Base-by-base conservation (phyloP, 805 yeast genomes). In the Hagleromyces aurorensis region DNA sequence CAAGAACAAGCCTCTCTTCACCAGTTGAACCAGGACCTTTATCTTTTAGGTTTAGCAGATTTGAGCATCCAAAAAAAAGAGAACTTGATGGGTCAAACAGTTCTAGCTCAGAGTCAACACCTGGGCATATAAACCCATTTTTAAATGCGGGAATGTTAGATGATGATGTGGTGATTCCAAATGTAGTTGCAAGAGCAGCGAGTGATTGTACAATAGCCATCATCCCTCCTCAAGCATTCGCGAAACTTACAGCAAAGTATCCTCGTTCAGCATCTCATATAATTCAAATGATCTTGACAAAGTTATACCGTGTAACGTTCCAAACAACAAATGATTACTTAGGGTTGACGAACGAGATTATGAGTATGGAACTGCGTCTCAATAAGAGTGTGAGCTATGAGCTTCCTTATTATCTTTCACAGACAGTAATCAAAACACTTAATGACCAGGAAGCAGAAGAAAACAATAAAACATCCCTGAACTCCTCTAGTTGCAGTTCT, bases 211-310 rank as follows among this genome's bases (percentile, higher is more conserved):
- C 97, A 0, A 80, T 89, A 31, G 94, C 97, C 1, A 80, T 89
- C 20, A 87, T 89, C 10, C 98, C 98, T 0, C 74, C 78, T 1
- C 77, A 74, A 30, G 82, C 96, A 0, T 91, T 89, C 44, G 67
- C 72, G 32, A 64, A 80, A 31, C 68, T 89, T 21, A 78, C 81
- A 5, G 51, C 62, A 17, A 81, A 76, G 44, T 84, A 77, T 49
- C 97, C 97, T 5, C 73, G 81, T 39, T 83, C 95, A 1, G 79
- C 96, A 0, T 83, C 96, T 0, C 96, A 87, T 54, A 87, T 91
- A 17, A 89, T 89, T 9, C 95, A 93, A 45, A 86, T 89, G 73
- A 84, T 89, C 14, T 60, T 89, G 33, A 78, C 94, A 1, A 70
- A 94, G 38, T 65, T 91, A 30, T 84, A 85, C 51, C 72, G 93